Evolutionary conservation across 768 basidiomycete species (phyloP).

Genomic region (Fomitopsis serialis): DNA sequence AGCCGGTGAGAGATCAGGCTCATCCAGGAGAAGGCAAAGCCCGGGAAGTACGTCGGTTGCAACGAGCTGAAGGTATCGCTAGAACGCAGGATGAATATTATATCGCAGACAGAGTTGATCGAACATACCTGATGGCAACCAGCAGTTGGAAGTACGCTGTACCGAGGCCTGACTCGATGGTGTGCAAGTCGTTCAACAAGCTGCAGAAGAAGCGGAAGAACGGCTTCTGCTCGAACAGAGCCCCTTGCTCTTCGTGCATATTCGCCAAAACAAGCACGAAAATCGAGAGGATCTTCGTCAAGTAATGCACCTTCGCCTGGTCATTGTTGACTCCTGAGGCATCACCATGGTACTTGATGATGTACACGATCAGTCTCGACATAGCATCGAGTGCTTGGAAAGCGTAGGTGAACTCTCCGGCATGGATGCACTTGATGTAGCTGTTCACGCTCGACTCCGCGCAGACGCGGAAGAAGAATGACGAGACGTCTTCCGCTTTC

Average conservation of each 20-base stretch:
- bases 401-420: constrained; percentile 68
- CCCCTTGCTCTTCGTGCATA: constrained; percentile 90
- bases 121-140: constrained; percentile 74
- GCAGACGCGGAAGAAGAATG: constrained; percentile 97
- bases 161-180: constrained; percentile 81
- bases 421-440: constrained; percentile 71
- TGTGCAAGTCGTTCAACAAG: constrained; percentile 85
- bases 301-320: constrained; percentile 92
- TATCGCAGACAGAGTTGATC: background rate
- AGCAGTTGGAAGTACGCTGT: constrained; percentile 87
- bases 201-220: constrained; percentile 99
- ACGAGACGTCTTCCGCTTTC: constrained; percentile 92
- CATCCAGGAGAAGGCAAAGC: constrained; percentile 98
- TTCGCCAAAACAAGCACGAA: constrained; percentile 94
- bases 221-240: constrained; percentile 91
- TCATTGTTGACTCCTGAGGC: constrained; percentile 89
- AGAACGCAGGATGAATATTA: background rate
- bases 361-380: constrained; percentile 91
- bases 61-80: constrained; percentile 95
- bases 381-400: constrained; percentile 95
- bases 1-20: constrained; percentile 91
- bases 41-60: constrained; percentile 95
- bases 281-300: constrained; percentile 96
- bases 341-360: constrained; percentile 99
- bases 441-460: constrained; percentile 90